These are phyloP conservation scores for Ceratobasidium papillatum DNA, from an alignment of 1,284 basidiomycete genomes.

Conservation along the genomic window DNA sequence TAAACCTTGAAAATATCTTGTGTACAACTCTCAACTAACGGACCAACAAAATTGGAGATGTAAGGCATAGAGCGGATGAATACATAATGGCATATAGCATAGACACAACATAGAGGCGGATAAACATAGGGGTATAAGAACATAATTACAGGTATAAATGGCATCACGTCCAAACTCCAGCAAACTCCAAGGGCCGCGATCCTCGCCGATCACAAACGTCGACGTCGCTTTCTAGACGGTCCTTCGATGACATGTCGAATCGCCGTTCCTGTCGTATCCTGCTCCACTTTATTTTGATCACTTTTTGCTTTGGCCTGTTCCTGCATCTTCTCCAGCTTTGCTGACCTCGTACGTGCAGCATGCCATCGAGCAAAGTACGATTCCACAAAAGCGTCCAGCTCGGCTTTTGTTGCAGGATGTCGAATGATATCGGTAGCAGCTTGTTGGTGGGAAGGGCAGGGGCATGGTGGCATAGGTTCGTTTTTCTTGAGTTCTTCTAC, in stretches of 20 bases:
- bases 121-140: no score
- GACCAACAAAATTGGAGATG: no score
- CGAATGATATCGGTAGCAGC: not conserved
- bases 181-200: no score
- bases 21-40: no score
- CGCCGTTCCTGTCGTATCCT: not conserved
- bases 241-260: not conserved
- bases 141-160: no score
- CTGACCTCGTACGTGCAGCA: not conserved
- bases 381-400: conserved; percentile 9
- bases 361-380: not conserved
- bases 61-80: no score
- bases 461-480: not conserved
- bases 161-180: no score
- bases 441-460: not conserved
- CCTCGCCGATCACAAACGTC: not conserved
- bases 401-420: conserved; percentile 1
- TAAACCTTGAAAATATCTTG: no score
- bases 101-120: no score
- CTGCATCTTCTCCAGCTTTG: not conserved
- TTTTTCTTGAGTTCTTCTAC: not conserved
- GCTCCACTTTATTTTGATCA: not conserved
- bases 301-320: not conserved
- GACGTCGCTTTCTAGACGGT: not conserved
- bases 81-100: no score